Evolutionary conservation across 495 filamentous ascomycete species (phyloP).

Genomic region (Trichocladium antarcticum): DNA sequence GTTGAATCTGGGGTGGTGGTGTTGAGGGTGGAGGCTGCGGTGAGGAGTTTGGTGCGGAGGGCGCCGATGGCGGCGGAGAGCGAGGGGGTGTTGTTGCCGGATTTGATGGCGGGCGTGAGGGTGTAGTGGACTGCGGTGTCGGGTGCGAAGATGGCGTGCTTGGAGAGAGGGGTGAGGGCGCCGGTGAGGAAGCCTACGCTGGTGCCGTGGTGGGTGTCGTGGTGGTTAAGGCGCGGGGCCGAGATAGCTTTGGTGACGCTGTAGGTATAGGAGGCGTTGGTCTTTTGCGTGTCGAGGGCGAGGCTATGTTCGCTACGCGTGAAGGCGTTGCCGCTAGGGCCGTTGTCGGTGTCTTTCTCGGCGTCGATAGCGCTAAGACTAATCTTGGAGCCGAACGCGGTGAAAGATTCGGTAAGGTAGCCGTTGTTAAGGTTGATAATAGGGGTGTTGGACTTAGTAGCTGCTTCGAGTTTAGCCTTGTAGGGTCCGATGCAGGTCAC

Average conservation of each 20-base stretch:
- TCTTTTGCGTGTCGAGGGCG: slow-evolving; percentile 35
- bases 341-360: slow-evolving; percentile 41
- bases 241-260: slow-evolving; percentile 41
- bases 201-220: slow-evolving; percentile 32
- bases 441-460: slow-evolving; percentile 18
- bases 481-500: slow-evolving; percentile 40
- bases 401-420: slow-evolving; percentile 45
- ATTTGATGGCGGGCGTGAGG: slow-evolving; percentile 25
- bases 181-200: slow-evolving; percentile 39
- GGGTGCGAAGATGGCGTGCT: slow-evolving; percentile 29
- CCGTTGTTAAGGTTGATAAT: slow-evolving; percentile 43
- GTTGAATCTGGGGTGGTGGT: no score
- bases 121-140: slow-evolving; percentile 40
- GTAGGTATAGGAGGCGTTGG: slow-evolving; percentile 30
- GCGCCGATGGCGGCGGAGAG: slow-evolving; percentile 29
- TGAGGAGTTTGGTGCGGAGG: slow-evolving; percentile 35
- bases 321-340: slow-evolving; percentile 28
- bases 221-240: slow-evolving; percentile 27
- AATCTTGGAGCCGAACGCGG: slow-evolving; percentile 40
- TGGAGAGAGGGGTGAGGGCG: slow-evolving; percentile 23
- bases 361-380: slow-evolving; percentile 47
- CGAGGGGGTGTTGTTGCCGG: slow-evolving; percentile 29
- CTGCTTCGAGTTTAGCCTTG: slow-evolving; percentile 23
- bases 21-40: slow-evolving; percentile 19
- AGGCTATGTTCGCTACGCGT: slow-evolving; percentile 40